These are phyloP conservation scores for Phaeosphaeriaceae sp. DNA, from an alignment of 2,329 filamentous ascomycete species.

Conservation along the genomic window DNA sequence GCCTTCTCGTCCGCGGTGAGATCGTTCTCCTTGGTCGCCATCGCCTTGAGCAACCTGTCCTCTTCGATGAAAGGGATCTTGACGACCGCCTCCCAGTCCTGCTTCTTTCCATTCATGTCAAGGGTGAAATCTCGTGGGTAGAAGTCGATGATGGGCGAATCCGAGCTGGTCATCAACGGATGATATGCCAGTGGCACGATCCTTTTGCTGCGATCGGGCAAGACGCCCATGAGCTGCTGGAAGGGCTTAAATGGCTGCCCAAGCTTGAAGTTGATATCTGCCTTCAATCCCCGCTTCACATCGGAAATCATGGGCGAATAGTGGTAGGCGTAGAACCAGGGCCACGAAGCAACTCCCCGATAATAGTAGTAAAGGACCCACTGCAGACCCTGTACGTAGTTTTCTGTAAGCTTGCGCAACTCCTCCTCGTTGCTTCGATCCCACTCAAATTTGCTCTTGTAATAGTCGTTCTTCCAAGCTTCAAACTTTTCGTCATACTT, in stretches of 20 bases:
- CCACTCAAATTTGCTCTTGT: constrained; percentile 91
- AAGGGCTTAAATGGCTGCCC: constrained; percentile 95
- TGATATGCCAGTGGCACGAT: constrained; percentile 91
- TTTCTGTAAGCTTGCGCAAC: constrained; percentile 83
- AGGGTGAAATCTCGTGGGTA: constrained; percentile 96
- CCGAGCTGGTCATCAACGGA: constrained; percentile 86
- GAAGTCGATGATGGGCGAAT: constrained; percentile 96
- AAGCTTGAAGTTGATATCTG: constrained; percentile 89
- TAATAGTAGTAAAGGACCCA: constrained; percentile 99
- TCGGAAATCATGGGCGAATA: constrained; percentile 98
- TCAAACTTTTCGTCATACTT: constrained; percentile 91
- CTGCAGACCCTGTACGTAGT: constrained; percentile 96
- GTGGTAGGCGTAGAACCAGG: constrained; percentile 97
- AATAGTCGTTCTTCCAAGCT: constrained; percentile 95
- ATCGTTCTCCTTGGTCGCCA: constrained; percentile 81
- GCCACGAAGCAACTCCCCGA: constrained; percentile 94
- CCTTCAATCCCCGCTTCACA: constrained; percentile 84
- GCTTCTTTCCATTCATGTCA: constrained; percentile 99
- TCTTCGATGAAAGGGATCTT: constrained; percentile 99
- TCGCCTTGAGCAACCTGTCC: constrained; percentile 80
- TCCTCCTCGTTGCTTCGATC: constrained; percentile 80
- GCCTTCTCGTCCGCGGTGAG: constrained; percentile 79
- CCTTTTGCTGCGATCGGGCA: constrained; percentile 95
- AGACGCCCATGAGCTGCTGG: constrained; percentile 96
- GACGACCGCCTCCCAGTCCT: constrained; percentile 99